phyloP scores from a whole-genome alignment of 768 basidiomycete species.

The Lanmaoa pseudosensibilis region DNA sequence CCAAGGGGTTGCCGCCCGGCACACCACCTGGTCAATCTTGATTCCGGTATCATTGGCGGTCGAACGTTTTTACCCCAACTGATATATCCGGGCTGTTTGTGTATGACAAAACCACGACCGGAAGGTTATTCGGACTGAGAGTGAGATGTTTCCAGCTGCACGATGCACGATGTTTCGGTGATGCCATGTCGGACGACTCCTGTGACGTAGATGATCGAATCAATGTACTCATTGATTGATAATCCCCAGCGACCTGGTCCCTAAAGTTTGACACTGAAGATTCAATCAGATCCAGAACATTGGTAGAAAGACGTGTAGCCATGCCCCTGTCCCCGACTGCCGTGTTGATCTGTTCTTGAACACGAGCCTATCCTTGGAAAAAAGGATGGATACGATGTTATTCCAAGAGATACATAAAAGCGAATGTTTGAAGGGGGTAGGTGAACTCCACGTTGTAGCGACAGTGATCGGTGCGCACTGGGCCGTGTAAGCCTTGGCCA shows the following conservation, averaged over 20 bases:
- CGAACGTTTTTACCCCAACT: too few species aligned
- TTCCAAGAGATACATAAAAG: not conserved
- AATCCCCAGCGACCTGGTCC: not conserved
- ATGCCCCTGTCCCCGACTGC: not conserved
- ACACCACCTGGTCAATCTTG: too few species aligned
- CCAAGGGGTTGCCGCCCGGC: too few species aligned
- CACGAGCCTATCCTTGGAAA: not conserved
- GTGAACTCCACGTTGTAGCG: not conserved
- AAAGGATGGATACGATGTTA: not conserved
- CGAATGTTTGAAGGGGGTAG: not conserved
- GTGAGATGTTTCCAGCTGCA: not conserved
- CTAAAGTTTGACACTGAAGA: not conserved
- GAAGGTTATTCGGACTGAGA: not conserved
- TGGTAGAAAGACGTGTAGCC: not conserved
- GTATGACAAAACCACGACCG: not conserved
- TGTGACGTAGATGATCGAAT: not conserved
- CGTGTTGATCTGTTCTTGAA: not conserved
- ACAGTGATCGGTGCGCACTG: not conserved
- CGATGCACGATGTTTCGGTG: not conserved
- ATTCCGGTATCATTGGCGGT: too few species aligned
- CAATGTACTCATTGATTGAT: not conserved
- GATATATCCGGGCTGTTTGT: too few species aligned
- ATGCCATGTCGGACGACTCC: not conserved
- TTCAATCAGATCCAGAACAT: not conserved
- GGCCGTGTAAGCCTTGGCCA: not conserved